Evolutionary conservation across 805 yeast genomes (phyloP).

Genomic region (Yarrowia osloensis): DNA sequence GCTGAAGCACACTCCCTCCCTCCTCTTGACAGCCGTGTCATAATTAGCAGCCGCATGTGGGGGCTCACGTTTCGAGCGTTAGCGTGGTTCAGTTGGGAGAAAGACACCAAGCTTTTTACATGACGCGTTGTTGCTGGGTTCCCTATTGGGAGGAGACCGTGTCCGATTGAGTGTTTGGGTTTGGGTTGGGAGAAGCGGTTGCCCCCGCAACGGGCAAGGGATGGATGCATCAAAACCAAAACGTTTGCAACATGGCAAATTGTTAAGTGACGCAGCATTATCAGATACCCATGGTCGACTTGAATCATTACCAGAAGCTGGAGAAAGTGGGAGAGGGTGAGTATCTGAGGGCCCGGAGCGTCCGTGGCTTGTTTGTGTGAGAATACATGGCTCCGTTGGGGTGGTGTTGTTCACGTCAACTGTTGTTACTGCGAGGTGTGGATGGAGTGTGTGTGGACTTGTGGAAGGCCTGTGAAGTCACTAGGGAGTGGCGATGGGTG

Average conservation of each 20-base stretch:
- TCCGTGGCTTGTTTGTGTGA: too few relatives aligned
- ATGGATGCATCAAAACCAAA: conserved; percentile 29
- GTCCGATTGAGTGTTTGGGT: conserved; percentile 8
- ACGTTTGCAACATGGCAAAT: conserved; percentile 25
- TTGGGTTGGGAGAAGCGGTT: not conserved
- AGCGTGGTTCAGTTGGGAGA: not conserved
- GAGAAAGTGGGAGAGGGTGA: conserved; percentile 96
- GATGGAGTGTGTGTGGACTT: not conserved
- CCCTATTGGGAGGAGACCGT: conserved; percentile 2
- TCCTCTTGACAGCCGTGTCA: not conserved
- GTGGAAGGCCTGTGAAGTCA: too few relatives aligned
- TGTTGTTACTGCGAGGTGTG: not conserved
- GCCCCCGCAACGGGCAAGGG: conserved; percentile 31
- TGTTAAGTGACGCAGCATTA: conserved; percentile 28
- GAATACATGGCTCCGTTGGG: too few relatives aligned
- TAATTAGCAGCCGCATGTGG: not conserved
- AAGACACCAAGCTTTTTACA: conserved; percentile 4
- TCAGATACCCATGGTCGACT: conserved; percentile 64
- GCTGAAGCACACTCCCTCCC: not conserved
- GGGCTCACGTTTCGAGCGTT: not conserved
- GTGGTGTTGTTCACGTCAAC: not conserved
- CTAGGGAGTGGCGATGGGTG: too few relatives aligned
- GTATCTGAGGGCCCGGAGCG: too few relatives aligned
- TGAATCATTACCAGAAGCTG: conserved; percentile 87
- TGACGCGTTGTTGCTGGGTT: conserved; percentile 27